Base-by-base conservation (phyloP, 208 protist genomes). In the Trypanosoma boissoni region DNA sequence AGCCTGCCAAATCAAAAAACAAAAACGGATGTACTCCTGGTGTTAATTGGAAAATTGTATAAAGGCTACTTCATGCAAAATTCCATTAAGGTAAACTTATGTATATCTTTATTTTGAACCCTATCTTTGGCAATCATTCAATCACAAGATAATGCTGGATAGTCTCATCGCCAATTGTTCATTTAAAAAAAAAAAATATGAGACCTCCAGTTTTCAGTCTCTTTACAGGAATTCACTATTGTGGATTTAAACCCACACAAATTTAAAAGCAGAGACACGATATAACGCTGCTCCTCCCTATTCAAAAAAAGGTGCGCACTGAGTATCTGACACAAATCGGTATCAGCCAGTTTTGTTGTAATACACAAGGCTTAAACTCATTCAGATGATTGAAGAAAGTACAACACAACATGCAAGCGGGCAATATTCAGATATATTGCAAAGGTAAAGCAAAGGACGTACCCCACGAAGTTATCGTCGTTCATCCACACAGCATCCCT, bases 261-360 rank as follows among this genome's bases (percentile, higher is more conserved):
- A 8, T 66, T 42, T n/a, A 96, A 61, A 9, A 97, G 72, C 72
- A 98, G 95, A 58, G 98, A 99, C 3, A 98, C 56, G 58, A 99
- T 98, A 62, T 95, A 98, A 56, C 96, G 93, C 16, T 85, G 51
- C 68, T 99, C 97, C 2, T 98, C 95, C n/a, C 96, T 83, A 24
- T 86, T 65, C 1, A 99, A 70, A 5, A 59, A 27, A 42, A 91
- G 76, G 49, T 76, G 68, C 1, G 92, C 97, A 24, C 68, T 58
- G 31, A 99, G 94, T 34, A 99, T 97, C 75, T 54, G 95, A 56
- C 21, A 97, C 34, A 99, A 72, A 68, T 99, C 97, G 0, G 97
- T 99, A 64, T 99, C 97, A 86, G 83, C 72, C 34, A 88, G 60
- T 53, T 87, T 78, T 3, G 76, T 87, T 31, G 77, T 67, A 12